Base-by-base conservation (phyloP, 495 filamentous ascomycete species). In the Trichoderma reesei region DNA sequence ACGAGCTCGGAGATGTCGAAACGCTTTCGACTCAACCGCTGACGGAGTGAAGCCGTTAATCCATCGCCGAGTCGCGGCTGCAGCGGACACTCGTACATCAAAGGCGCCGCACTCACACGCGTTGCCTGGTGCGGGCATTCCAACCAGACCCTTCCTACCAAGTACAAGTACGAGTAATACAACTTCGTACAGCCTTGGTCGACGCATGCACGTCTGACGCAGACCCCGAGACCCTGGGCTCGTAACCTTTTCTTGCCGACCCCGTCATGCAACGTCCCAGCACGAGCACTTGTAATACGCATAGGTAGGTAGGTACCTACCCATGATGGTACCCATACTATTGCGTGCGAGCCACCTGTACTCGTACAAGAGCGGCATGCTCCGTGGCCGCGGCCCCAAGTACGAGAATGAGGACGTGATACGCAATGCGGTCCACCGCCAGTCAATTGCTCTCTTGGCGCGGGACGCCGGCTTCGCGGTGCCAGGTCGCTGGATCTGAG, bases 221-320 rank as follows among this genome's bases (percentile, higher is more conserved):
- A n/a, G 18, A 54, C n/a, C 51, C 26, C 26, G 26, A 11, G 20
- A 16, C 51, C 51, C 51, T 34, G 26, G 51, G 26, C 51, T 56
- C 51, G 51, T 33, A 56, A 34, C 51, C 51, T 56, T 33, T 4
- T 46, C 42, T 46, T 46, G 42, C 42, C 42, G 11, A 3, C n/a
- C 26, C 26, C 42, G 13, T 46, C 51, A 56, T 56, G 51, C 51
- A 56, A 56, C 51, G 51, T 56, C 51, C 51, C 51, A 56, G 34
- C 7, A 10, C 48, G 16, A 48, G 44, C 44, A 7, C 44, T 46
- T 48, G 44, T 18, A 48, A 13, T 26, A 26, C 26, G 26, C 26
- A 26, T 26, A 26, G 26, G 26, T 26, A 26, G 26, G 26, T 26
- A 26, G 26, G 26, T 26, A 26, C 26, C 26, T 26, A 26, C 26